Conservation (phyloP, 1,284 basidiomycete species). For the Austroboletus rostrupii region DNA sequence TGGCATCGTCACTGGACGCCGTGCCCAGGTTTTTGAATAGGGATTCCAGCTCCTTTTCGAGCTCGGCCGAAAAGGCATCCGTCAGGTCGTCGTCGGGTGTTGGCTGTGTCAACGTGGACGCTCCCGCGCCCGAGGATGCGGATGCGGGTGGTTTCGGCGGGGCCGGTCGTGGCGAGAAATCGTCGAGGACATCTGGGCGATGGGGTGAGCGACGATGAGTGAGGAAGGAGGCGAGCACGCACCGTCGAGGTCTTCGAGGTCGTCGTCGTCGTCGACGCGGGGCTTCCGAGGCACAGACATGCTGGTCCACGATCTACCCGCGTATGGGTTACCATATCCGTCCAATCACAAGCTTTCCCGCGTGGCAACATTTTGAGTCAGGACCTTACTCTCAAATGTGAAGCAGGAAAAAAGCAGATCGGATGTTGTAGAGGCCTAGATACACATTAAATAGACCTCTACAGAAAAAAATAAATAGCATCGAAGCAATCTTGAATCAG, state of each 20-base stretch:
- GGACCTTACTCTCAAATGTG: too few relatives aligned
- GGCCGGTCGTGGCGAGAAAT: slow-evolving; percentile 35
- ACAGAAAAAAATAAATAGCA: too few relatives aligned
- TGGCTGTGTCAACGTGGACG: slow-evolving; percentile 29
- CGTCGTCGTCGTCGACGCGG: slow-evolving; percentile 49
- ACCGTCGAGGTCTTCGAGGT: slow-evolving; percentile 77
- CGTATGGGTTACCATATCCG: not conserved
- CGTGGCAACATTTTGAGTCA: too few relatives aligned
- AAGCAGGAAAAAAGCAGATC: too few relatives aligned
- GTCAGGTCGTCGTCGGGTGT: slow-evolving; percentile 20
- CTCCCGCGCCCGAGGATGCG: slow-evolving; percentile 20
- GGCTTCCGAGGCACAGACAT: slow-evolving; percentile 16
- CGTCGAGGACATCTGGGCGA: slow-evolving; percentile 52
- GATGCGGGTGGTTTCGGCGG: slow-evolving; percentile 19
- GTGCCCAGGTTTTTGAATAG: slow-evolving; percentile 68
- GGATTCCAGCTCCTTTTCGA: slow-evolving; percentile 82
- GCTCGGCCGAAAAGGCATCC: slow-evolving; percentile 42
- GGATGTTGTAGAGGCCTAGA: too few relatives aligned
- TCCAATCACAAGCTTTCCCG: too few relatives aligned
- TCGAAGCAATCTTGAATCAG: too few relatives aligned
- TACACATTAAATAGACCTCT: too few relatives aligned
- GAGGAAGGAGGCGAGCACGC: slow-evolving; percentile 14
- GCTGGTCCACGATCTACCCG: not conserved
- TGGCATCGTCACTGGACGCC: slow-evolving; percentile 13
- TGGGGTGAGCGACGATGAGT: slow-evolving; percentile 6